Conservation (phyloP, 2,329 filamentous ascomycete species). For the Alternaria rosae region DNA sequence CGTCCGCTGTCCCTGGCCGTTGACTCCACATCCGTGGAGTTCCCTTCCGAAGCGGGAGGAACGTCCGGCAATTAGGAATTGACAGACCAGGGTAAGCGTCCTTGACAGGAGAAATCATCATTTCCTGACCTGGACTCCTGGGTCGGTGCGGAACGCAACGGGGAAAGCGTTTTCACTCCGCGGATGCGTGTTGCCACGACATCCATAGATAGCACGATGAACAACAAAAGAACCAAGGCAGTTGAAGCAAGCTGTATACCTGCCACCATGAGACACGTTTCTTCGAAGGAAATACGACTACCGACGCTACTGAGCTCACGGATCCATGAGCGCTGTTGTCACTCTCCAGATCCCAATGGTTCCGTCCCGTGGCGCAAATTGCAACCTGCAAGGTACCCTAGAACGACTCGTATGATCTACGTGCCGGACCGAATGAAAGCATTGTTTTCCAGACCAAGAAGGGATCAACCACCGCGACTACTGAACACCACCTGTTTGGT, state of each 20-base stretch:
- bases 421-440: conserved; percentile 1
- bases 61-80: conserved; percentile 9
- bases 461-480: conserved; percentile 18
- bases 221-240: not conserved
- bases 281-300: not conserved
- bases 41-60: conserved; percentile 14
- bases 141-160: conserved; percentile 4
- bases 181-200: not conserved
- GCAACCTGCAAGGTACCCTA: conserved; percentile 1
- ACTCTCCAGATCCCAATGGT: not conserved
- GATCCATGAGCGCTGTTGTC: not conserved
- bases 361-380: conserved; percentile 5
- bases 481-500: conserved; percentile 9
- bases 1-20: conserved; percentile 8
- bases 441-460: conserved; percentile 15
- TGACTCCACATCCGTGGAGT: conserved; percentile 12
- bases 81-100: conserved; percentile 5
- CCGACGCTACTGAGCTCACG: not conserved
- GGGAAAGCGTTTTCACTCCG: conserved; percentile 3
- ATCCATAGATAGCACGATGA: not conserved
- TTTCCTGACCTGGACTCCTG: not conserved
- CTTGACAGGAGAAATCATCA: conserved; percentile 10
- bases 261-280: not conserved
- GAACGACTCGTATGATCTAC: conserved; percentile 8
- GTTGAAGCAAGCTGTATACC: not conserved